phyloP scores from a whole-genome alignment of 1,284 basidiomycete genomes.

The Melampsora abietis-canadensis region DNA sequence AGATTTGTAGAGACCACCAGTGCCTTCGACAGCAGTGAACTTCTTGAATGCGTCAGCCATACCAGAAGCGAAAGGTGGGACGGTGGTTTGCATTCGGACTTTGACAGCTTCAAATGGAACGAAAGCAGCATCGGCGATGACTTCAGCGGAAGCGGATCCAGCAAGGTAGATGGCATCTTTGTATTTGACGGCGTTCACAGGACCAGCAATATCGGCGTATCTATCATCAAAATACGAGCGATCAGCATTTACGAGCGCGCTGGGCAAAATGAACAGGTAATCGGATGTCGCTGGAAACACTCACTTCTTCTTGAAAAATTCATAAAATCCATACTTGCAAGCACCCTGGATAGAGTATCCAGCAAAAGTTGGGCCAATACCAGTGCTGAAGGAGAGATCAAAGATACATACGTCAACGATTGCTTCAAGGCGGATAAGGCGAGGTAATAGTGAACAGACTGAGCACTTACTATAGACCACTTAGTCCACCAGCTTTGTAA shows the following conservation, averaged over 20 bases:
- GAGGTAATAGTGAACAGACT: not conserved
- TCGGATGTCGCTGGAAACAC: not conserved
- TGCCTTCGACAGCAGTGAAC: constrained; percentile 50
- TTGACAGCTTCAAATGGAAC: constrained; percentile 53
- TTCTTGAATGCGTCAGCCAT: constrained; percentile 48
- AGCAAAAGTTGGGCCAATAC: constrained; percentile 51
- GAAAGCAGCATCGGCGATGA: constrained; percentile 52
- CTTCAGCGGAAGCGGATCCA: constrained; percentile 52
- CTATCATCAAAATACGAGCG: constrained; percentile 45
- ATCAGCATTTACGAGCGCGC: too few species aligned
- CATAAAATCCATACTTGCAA: constrained; percentile 53
- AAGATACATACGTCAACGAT: not conserved
- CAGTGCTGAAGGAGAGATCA: constrained; percentile 48
- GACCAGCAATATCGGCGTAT: constrained; percentile 51
- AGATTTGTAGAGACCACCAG: constrained; percentile 52
- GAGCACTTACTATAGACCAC: constrained; percentile 49
- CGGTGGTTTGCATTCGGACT: constrained; percentile 53
- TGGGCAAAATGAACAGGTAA: too few species aligned
- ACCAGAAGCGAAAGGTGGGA: constrained; percentile 51
- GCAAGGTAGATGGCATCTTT: constrained; percentile 52
- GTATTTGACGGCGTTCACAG: constrained; percentile 52
- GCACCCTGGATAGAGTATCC: constrained; percentile 53
- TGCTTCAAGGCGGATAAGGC: not conserved
- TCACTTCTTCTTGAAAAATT: constrained; percentile 48
- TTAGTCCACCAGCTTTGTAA: constrained; percentile 49